Evolutionary conservation across 257 asterid species (phyloP).

Genomic region (Nicotiana obtusifolia): DNA sequence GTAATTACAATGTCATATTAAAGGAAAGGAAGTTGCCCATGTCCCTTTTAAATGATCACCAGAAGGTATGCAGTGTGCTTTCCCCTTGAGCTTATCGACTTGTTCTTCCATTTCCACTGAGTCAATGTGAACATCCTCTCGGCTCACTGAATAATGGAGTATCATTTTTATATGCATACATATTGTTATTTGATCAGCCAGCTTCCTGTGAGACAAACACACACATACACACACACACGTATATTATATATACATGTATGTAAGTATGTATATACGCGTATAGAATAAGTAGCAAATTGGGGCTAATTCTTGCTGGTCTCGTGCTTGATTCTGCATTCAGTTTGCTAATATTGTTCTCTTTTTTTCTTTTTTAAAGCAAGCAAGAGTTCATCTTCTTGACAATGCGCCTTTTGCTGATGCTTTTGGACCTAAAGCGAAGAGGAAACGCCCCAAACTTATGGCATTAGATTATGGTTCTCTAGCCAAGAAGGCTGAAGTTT

Average conservation of each 20-base stretch:
- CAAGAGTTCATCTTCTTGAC: conserved; percentile 90
- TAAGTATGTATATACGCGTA: neutral
- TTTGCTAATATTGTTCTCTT: neutral
- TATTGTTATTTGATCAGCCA: neutral
- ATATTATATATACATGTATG: neutral
- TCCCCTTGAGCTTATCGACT: neutral
- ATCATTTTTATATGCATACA: neutral
- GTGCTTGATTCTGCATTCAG: neutral
- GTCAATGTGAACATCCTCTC: neutral
- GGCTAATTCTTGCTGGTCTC: neutral
- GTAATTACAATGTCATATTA: conserved; percentile 74
- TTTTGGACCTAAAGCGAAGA: conserved; percentile 81
- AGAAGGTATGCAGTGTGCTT: conserved; percentile 47
- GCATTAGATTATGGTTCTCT: conserved; percentile 75
- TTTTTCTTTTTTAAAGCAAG: conserved; percentile 49
- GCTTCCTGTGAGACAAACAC: neutral
- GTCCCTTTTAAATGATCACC: conserved; percentile 84
- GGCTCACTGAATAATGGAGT: neutral
- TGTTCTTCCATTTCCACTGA: neutral
- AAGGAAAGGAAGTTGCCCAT: conserved; percentile 87
- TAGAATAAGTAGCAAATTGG: neutral
- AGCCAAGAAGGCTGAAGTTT: conserved; percentile 70
- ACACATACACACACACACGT: neutral
- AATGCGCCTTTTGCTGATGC: conserved; percentile 84
- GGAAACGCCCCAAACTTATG: conserved; percentile 73